Evolutionary conservation across 257 asterid genomes (phyloP), one percentile per base, ranked within the genome.

Genomic region (Jasminum sambac): DNA sequence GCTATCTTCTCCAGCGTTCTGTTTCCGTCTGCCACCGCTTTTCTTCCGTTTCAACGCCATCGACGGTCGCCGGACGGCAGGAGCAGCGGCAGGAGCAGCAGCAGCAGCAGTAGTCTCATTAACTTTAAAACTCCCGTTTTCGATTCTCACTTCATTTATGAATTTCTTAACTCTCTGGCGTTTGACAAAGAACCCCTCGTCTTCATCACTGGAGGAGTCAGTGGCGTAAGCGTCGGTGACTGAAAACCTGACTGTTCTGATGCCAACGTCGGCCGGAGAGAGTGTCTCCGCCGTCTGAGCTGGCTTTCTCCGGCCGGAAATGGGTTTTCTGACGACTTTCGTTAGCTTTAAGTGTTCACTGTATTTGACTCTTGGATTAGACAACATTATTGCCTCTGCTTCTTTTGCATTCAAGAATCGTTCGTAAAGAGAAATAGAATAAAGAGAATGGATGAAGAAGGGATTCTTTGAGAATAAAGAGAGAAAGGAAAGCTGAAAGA

Each of bases 201-300:
- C 85, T n/a, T 88, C 98, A 55, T 93, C 98, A 43, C 89, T 70
- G 64, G 97, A 90, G 55, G 95, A 88, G 68, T 93, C 98, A 4
- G 98, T 93, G 13, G 97, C 96, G 80, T 93, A 90, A 37, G 86
- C 81, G 71, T 93, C 98, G 23, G 90, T 88, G 30, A 93, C 90
- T 57, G 90, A 73, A 12, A 88, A 67, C 59, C 95, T 80, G 8
- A 93, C 76, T 1, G 84, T 78, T 69, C 70, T 79, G 5, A 89
- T 78, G 6, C 38, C n/a, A 11, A 12, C 42, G 67, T 43, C 36
- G 38, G 41, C 17, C 16, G 36, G 34, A 25, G 36, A 23, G n/a
- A 66, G 64, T 69, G 72, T 52, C 43, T 59, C 74, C 7, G 76
- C 74, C 7, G 74, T 24, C 25, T 63, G 71, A 19, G 13, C 68